Evolutionary conservation across 495 filamentous ascomycete genomes (phyloP).

Genomic region (Penicillium ucsense): DNA sequence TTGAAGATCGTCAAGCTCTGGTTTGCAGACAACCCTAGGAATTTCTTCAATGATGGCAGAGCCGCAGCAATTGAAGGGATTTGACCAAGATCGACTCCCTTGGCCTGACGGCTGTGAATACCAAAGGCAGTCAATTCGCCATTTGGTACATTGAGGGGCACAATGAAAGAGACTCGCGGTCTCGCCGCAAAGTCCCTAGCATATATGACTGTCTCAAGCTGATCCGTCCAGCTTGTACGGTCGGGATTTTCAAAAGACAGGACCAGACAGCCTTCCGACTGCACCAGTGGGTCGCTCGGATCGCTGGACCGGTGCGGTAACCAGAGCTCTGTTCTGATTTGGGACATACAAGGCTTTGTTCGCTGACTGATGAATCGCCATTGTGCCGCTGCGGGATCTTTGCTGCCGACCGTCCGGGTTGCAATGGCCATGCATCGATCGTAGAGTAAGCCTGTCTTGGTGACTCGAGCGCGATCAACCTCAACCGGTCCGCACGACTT

Average conservation of each 20-base stretch:
- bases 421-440: neutral
- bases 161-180: neutral
- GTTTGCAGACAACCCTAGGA: neutral
- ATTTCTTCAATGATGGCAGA: neutral
- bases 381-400: neutral
- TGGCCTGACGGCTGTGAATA: neutral
- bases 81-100: neutral
- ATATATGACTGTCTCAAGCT: neutral
- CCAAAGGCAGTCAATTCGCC: too few relatives aligned
- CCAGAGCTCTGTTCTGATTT: slow-evolving; percentile 5
- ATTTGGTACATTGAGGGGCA: neutral
- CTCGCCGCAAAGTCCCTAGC: neutral
- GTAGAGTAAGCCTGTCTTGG: neutral
- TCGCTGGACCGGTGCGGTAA: neutral
- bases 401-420: neutral
- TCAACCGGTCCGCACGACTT: neutral
- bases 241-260: neutral
- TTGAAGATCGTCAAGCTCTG: neutral
- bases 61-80: neutral
- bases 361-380: slow-evolving; percentile 18
- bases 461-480: neutral
- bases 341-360: slow-evolving; percentile 13
- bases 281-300: neutral
- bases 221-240: neutral
- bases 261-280: neutral